Base-by-base conservation (phyloP, 371 early-diverging fungal genomes). In the Lichtheimia corymbifera region DNA sequence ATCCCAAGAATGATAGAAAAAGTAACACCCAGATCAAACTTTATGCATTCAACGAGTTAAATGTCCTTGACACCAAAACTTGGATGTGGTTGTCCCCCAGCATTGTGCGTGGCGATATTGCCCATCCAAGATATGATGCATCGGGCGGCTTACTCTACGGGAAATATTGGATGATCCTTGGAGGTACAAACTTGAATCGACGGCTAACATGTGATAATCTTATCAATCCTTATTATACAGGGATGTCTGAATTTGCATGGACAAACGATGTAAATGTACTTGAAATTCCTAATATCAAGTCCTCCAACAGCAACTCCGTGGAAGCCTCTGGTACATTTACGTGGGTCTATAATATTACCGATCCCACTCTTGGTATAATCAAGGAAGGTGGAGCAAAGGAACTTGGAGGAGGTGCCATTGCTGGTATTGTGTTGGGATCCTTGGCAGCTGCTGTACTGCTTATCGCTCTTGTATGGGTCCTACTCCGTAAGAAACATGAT, bases 341-440 rank as follows among this genome's bases (percentile, higher is more conserved):
- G 14, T 47, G n/a, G 17, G 14, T 47, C 47, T 20, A 47, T 20
- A 20, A 47, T n/a, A 47, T n/a, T 15, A 47, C 47, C 9, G 47
- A 47, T 47, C 47, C n/a, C 3, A 17, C 47, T 30, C 30, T 30
- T 7, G 30, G 30, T 30, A 30, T 6, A 47, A 47, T 0, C 15
- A 20, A 4, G 20, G 20, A n/a, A 1, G 30, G 7, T 20, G n/a
- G 5, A 5, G 4, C 20, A n/a, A 47, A 20, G 14, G 52, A 22
- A 14, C 4, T 51, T 24, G 18, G 18, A 51, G 22, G 14, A 51
- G 60, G 52, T 11, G 51, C 41, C 9, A 50, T 59, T 18, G 43
- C 42, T 28, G 60, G 60, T 4, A 59, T 59, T 5, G 41, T 43
- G 7, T 13, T 59, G 2, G 60, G 52, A 6, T 50, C 12, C 41